These are phyloP conservation scores for Pichia heedii DNA, from an alignment of 805 yeast genomes.

Conservation along the genomic window DNA sequence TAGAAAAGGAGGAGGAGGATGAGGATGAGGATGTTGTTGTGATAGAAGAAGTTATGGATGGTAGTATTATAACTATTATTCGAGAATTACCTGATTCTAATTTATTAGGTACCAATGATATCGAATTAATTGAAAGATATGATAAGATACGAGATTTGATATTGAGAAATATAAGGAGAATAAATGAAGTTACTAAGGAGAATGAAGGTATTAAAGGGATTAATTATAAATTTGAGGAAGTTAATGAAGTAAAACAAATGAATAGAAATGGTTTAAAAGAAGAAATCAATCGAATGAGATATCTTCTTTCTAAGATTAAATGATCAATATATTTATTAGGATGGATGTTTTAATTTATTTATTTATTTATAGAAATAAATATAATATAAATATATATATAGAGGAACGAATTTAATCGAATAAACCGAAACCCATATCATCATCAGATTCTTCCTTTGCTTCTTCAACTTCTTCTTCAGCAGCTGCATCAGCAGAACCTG, in stretches of 20 bases:
- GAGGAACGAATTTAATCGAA: conserved; percentile 25
- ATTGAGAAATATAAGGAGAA: conserved; percentile 10
- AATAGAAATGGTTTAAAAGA: not conserved
- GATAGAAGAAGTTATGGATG: not conserved
- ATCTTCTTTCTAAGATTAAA: not conserved
- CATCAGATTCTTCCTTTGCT: conserved; percentile 52
- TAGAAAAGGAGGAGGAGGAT: conserved; percentile 10
- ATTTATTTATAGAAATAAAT: no score
- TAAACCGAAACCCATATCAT: conserved; percentile 63
- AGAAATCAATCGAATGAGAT: conserved; percentile 14
- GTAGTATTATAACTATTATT: conserved; percentile 19
- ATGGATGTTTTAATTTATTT: no score
- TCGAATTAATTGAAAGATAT: conserved; percentile 19
- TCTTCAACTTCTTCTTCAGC: conserved; percentile 61
- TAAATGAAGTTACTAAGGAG: conserved; percentile 12
- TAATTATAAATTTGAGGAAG: conserved; percentile 1
- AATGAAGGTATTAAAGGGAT: conserved; percentile 5
- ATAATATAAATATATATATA: not conserved
- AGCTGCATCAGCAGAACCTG: conserved; percentile 64
- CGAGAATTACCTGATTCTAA: conserved; percentile 24
- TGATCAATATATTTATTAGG: not conserved
- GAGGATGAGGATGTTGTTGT: conserved; percentile 11
- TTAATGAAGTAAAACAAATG: not conserved
- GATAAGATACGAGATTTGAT: conserved; percentile 14
- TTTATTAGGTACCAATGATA: conserved; percentile 13